Evolutionary conservation across 805 yeast species (phyloP).

Genomic region (Ogataea corticis): DNA sequence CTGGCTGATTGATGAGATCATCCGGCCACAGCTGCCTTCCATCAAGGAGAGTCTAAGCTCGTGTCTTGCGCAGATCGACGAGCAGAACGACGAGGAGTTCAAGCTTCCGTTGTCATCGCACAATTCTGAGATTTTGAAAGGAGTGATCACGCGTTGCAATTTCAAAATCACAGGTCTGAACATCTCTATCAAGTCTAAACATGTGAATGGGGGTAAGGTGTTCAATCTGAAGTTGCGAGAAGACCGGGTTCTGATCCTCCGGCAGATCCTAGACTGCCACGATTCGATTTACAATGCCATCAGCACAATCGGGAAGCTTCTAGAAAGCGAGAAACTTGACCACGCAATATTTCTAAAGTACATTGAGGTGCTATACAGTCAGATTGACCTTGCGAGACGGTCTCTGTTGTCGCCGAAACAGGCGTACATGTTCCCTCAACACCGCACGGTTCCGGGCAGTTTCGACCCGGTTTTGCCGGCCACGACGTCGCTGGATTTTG

Average conservation of each 20-base stretch:
- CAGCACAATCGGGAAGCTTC: constrained; percentile 39
- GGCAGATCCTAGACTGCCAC: constrained; percentile 42
- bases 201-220: constrained; percentile 42
- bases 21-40: constrained; percentile 48
- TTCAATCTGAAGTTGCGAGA: constrained; percentile 40
- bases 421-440: constrained; percentile 56
- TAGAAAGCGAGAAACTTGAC: constrained; percentile 23
- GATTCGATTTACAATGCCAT: constrained; percentile 44
- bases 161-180: constrained; percentile 51
- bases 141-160: constrained; percentile 58
- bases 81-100: constrained; percentile 40
- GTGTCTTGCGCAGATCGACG: constrained; percentile 41
- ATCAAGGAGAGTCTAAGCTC: constrained; percentile 43
- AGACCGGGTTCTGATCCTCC: constrained; percentile 38
- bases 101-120: constrained; percentile 59
- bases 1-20: constrained; percentile 50
- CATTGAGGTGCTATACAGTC: constrained; percentile 31
- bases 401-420: constrained; percentile 54
- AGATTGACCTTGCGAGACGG: constrained; percentile 36
- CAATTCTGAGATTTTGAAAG: constrained; percentile 58
- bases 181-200: constrained; percentile 37
- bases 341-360: constrained; percentile 23
- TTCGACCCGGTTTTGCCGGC: constrained; percentile 51
- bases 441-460: constrained; percentile 37
- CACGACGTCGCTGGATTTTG: constrained; percentile 54